These are phyloP conservation scores for Prunus kanzakura DNA, from an alignment of 306 rosid genomes.

Conservation along the genomic window DNA sequence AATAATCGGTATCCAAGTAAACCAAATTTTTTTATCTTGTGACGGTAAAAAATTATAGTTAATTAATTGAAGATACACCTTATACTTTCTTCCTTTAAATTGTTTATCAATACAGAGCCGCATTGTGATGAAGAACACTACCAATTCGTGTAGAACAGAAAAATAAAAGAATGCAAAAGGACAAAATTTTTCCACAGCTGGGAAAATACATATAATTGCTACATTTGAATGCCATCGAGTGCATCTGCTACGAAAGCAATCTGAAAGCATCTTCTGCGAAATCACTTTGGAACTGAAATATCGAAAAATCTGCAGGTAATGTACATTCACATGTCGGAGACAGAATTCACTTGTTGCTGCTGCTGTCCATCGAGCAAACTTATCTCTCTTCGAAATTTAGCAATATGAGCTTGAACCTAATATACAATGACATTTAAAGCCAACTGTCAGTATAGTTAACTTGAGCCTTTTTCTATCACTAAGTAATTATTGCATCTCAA, in stretches of 20 bases:
- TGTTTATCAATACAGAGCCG: constrained; percentile 7
- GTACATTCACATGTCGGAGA: constrained; percentile 46
- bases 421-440: constrained; percentile 11
- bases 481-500: background rate
- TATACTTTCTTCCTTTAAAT: constrained; percentile 2
- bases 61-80: constrained; percentile 18
- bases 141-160: constrained; percentile 6
- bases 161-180: background rate
- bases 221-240: background rate
- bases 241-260: constrained; percentile 13
- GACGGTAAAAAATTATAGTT: background rate
- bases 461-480: constrained; percentile 1
- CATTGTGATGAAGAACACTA: constrained; percentile 5
- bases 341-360: constrained; percentile 38
- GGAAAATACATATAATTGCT: background rate
- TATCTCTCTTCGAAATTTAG: constrained; percentile 61
- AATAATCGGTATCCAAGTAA: background rate
- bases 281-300: constrained; percentile 12
- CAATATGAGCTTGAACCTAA: constrained; percentile 72
- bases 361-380: constrained; percentile 53
- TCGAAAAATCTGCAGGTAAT: constrained; percentile 16
- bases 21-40: background rate
- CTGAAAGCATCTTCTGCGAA: constrained; percentile 10
- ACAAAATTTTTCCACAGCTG: constrained; percentile 12
- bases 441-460: constrained; percentile 11